Conservation (phyloP, 208 protist species). For the Acanthamoeba sp. region DNA sequence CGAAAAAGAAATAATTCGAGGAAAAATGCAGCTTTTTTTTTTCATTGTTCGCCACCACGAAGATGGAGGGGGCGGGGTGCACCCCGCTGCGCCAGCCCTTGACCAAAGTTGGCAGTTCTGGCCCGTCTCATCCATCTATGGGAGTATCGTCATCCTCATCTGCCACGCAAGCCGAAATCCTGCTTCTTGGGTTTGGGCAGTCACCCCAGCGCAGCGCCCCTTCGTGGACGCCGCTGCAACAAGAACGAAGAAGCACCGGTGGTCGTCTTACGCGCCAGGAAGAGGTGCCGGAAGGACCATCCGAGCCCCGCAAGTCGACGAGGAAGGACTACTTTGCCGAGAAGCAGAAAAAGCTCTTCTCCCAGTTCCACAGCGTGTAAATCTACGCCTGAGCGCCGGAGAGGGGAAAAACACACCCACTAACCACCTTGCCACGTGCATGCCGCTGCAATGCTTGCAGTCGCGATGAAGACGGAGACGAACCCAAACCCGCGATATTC, state of each 20-base stretch:
- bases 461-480: background rate
- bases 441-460: no score
- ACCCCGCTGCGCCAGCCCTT: background rate
- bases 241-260: background rate
- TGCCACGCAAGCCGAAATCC: background rate
- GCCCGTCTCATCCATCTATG: no score
- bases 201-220: background rate
- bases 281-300: background rate
- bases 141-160: background rate
- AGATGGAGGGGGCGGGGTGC: background rate
- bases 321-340: constrained; percentile 37
- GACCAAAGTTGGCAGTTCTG: no score
- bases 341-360: constrained; percentile 61
- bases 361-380: constrained; percentile 35
- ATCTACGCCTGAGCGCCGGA: no score
- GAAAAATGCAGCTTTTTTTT: background rate
- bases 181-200: background rate
- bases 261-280: background rate
- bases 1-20: background rate
- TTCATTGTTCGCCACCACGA: background rate
- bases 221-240: background rate
- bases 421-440: no score
- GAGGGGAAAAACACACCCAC: no score
- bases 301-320: constrained; percentile 14
- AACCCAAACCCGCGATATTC: background rate